Conservation (phyloP, 2,329 filamentous ascomycete species). For the Dryadomyces quercus-mongolicae region DNA sequence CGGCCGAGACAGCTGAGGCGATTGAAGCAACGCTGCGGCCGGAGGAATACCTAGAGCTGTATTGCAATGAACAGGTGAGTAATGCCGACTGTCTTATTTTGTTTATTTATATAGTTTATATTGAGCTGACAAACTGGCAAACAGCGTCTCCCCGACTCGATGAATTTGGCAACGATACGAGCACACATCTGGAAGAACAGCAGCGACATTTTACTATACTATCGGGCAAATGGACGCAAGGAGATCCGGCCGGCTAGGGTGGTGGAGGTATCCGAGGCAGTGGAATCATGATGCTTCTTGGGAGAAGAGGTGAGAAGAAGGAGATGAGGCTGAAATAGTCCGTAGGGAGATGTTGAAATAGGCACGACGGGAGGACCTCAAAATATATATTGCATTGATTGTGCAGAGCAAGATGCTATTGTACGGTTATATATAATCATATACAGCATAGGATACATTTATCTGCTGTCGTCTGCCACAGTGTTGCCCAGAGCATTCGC, state of each 20-base stretch:
- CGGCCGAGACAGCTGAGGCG: constrained; percentile 17
- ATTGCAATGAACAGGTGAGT: constrained; percentile 82
- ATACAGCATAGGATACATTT: not conserved
- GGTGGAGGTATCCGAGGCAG: constrained; percentile 2
- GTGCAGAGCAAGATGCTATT: not conserved
- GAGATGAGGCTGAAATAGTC: not conserved
- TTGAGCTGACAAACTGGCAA: not conserved
- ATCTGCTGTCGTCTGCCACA: not conserved
- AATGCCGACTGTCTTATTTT: not conserved
- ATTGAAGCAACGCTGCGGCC: constrained; percentile 52
- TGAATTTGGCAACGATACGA: constrained; percentile 88
- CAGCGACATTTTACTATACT: constrained; percentile 83
- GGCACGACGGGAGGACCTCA: too few species aligned
- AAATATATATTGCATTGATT: too few species aligned
- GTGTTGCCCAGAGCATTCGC: constrained; percentile 50
- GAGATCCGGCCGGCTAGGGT: constrained; percentile 29
- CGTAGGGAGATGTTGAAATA: too few species aligned
- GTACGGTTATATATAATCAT: not conserved
- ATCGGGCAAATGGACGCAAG: constrained; percentile 84
- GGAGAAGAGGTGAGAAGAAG: not conserved
- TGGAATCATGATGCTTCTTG: not conserved
- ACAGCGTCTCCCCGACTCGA: constrained; percentile 60
- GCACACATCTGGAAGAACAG: constrained; percentile 90
- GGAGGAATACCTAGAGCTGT: constrained; percentile 89
- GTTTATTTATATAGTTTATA: not conserved